phyloP scores from a whole-genome alignment of 31 red algal genomes.

The Asparagopsis taxiformis region DNA sequence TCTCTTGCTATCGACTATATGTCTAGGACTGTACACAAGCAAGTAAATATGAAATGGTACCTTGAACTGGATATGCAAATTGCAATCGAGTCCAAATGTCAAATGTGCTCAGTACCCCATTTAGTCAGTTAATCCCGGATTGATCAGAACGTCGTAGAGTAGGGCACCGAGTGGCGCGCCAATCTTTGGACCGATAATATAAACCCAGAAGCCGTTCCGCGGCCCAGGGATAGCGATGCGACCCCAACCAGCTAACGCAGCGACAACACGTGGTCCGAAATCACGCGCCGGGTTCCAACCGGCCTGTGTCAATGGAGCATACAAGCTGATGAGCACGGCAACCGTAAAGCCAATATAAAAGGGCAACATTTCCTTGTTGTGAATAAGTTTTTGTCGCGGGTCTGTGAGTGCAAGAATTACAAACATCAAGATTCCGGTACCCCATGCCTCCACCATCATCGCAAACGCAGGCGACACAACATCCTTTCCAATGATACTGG shows the following conservation, averaged over 20 bases:
- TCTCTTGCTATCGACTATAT: too few species aligned
- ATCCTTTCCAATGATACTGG: not conserved
- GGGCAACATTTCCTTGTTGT: conserved; percentile 65
- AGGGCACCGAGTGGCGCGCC: conserved; percentile 81
- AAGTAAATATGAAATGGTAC: too few species aligned
- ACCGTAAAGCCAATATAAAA: conserved; percentile 88
- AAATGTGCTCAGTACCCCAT: too few species aligned
- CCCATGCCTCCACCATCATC: conserved; percentile 79
- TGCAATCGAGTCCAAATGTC: too few species aligned
- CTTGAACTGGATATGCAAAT: too few species aligned
- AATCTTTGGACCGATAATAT: conserved; percentile 83
- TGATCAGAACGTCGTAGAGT: conserved; percentile 73
- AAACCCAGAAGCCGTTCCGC: conserved; percentile 87
- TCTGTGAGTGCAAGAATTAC: conserved; percentile 76
- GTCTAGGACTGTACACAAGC: too few species aligned
- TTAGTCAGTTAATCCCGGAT: conserved; percentile 55
- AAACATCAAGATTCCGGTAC: conserved; percentile 82
- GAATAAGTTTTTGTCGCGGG: conserved; percentile 44
- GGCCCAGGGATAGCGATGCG: conserved; percentile 81
- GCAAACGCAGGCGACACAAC: conserved; percentile 41
- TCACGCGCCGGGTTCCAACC: conserved; percentile 86
- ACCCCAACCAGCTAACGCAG: conserved; percentile 76
- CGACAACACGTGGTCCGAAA: conserved; percentile 86
- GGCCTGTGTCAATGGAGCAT: conserved; percentile 77
- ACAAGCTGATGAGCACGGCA: conserved; percentile 58